Evolutionary conservation across 1,139 yeast genomes (phyloP).

Genomic region (Geotrichum fermentans): DNA sequence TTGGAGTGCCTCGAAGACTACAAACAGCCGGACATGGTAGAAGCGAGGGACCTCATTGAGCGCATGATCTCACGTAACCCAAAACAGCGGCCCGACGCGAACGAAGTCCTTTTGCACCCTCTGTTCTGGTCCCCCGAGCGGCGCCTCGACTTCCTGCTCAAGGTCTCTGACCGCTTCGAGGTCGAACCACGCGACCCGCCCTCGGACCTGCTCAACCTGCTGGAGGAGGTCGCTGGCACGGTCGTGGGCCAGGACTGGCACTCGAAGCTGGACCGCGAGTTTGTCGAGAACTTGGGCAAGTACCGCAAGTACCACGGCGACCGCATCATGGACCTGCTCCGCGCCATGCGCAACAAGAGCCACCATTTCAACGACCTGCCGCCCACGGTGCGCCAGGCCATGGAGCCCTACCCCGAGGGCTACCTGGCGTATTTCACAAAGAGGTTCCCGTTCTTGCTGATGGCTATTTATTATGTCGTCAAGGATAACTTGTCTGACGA

Average conservation of each 20-base stretch:
- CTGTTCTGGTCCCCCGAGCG: conserved; percentile 76
- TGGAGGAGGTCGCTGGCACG: conserved; percentile 53
- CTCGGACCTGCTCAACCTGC: conserved; percentile 52
- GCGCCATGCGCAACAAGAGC: conserved; percentile 87
- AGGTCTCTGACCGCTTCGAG: conserved; percentile 88
- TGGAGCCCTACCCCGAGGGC: conserved; percentile 81
- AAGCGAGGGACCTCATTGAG: conserved; percentile 66
- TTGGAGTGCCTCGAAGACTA: conserved; percentile 45
- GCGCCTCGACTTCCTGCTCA: conserved; percentile 74
- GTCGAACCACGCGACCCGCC: conserved; percentile 86
- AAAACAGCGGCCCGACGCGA: conserved; percentile 65
- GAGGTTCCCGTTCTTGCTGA: conserved; percentile 71
- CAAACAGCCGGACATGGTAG: conserved; percentile 47
- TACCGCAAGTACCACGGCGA: conserved; percentile 81
- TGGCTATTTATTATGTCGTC: conserved; percentile 69
- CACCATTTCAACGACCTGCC: conserved; percentile 94
- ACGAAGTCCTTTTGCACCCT: conserved; percentile 71
- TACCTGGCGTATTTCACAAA: conserved; percentile 69
- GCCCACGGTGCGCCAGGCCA: conserved; percentile 46
- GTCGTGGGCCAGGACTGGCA: conserved; percentile 78
- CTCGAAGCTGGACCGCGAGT: conserved; percentile 57
- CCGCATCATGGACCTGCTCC: conserved; percentile 72
- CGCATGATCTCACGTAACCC: conserved; percentile 73
- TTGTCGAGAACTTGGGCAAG: conserved; percentile 79
- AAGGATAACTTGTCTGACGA: conserved; percentile 55